Evolutionary conservation across 1,139 yeast species (phyloP), one percentile per base, ranked within the genome.

Genomic region (Yamadazyma mexicana): DNA sequence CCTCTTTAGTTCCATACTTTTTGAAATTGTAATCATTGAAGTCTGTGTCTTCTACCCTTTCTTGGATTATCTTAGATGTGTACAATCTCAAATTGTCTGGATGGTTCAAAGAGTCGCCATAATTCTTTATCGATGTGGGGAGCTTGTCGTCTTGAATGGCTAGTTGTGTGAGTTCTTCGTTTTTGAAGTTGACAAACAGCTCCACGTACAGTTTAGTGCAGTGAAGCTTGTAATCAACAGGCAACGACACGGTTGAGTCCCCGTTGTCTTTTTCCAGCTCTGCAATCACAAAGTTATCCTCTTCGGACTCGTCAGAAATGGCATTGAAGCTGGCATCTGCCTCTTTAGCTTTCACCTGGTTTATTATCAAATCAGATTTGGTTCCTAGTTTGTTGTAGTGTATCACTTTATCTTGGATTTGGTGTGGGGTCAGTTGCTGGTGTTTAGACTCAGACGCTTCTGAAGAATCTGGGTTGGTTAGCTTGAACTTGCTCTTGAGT

Each of bases 111-210:
- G 51, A 30, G 20, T 37, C 36, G 17, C 42, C 50, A 31, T 48
- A 49, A 22, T 43, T 43, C 28, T 45, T 49, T 8, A 49, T 45
- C 1, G 47, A 42, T 1, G 50, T 44, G 2, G 37, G 4, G 11
- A 49, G 36, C 17, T 39, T 39, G 10, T 47, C 43, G 31, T 42
- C 39, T 2, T 20, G 25, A 2, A 31, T n/a, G 2, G 34, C 15
- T 23, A 35, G 41, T 10, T 39, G 20, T 7, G 18, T 5, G 5
- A 38, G 18, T 11, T 35, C 30, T 8, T 36, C 59, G 52, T 18
- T 44, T 35, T n/a, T 50, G 52, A 44, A 63, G 48, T 28, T 59
- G 49, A 36, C 47, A 46, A 14, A 63, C 43, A 38, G 57, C 51
- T 40, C 55, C 53, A 49, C 56, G 55, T 44, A 54, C 52, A 39